Evolutionary conservation across 2,329 filamentous ascomycete genomes (phyloP).

Genomic region (Rhinocladiella mackenziei): DNA sequence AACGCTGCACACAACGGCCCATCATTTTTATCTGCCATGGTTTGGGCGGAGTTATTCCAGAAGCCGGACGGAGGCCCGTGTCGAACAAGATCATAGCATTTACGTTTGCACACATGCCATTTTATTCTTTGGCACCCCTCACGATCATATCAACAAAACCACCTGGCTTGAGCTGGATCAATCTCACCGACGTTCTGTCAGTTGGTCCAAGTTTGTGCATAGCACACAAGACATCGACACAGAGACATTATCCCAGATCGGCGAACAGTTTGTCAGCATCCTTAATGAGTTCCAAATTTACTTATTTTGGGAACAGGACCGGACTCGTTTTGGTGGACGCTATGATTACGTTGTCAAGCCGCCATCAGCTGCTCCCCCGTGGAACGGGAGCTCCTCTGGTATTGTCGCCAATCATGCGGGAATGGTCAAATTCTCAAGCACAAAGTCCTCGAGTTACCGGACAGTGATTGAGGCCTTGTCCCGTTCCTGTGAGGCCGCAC

Average conservation of each 20-base stretch:
- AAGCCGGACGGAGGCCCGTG: conserved; percentile 23
- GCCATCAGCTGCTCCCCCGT: background rate
- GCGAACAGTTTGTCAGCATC: background rate
- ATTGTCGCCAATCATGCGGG: conserved; percentile 2
- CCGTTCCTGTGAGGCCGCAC: background rate
- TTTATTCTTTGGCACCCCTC: conserved; percentile 40
- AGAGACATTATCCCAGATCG: background rate
- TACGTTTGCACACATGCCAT: conserved; percentile 35
- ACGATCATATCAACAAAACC: conserved; percentile 34
- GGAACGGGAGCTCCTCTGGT: background rate
- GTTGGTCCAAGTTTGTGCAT: background rate
- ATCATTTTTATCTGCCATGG: conserved; percentile 41
- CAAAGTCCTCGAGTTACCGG: conserved; percentile 1
- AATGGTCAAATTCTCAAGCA: conserved; percentile 4
- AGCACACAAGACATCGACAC: background rate
- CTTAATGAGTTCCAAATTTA: background rate
- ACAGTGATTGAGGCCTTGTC: background rate
- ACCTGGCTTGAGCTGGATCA: conserved; percentile 20
- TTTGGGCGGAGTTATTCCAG: conserved; percentile 36
- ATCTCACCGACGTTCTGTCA: background rate
- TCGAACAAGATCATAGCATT: conserved; percentile 33
- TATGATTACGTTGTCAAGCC: background rate
- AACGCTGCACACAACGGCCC: conserved; percentile 31
- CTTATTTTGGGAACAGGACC: conserved; percentile 8
- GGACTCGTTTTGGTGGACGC: background rate